phyloP scores from a whole-genome alignment of 106 monocot species.

The Vanilla planifolia region DNA sequence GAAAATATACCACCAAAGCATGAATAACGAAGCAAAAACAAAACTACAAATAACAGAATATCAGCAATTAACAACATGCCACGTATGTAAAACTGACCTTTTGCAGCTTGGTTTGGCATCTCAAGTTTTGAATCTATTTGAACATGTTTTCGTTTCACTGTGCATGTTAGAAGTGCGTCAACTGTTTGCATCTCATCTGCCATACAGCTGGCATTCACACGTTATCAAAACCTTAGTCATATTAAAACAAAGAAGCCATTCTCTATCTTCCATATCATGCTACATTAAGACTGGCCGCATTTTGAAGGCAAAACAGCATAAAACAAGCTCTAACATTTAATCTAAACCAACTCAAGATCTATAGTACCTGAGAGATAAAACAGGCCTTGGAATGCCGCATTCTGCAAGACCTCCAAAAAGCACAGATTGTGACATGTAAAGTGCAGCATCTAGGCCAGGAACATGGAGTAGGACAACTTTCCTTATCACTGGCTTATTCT shows the following conservation, averaged over 20 bases:
- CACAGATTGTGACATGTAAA: slow-evolving; percentile 68
- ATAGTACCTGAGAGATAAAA: slow-evolving; percentile 84
- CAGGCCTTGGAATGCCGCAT: slow-evolving; percentile 70
- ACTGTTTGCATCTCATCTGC: slow-evolving; percentile 86
- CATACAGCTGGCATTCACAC: slow-evolving; percentile 49
- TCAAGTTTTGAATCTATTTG: slow-evolving; percentile 15
- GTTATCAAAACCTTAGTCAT: background rate
- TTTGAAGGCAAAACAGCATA: background rate
- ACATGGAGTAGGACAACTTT: slow-evolving; percentile 85
- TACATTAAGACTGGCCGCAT: background rate
- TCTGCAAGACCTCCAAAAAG: slow-evolving; percentile 49
- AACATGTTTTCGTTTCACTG: slow-evolving; percentile 74
- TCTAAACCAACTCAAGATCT: background rate
- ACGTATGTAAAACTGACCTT: slow-evolving; percentile 32
- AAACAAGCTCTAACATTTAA: background rate
- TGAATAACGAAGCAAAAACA: too few relatives aligned
- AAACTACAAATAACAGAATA: too few relatives aligned
- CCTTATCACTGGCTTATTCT: slow-evolving; percentile 86
- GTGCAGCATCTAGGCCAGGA: slow-evolving; percentile 93
- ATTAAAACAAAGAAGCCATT: background rate
- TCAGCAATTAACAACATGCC: too few relatives aligned
- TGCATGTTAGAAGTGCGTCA: slow-evolving; percentile 81
- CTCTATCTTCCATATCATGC: background rate
- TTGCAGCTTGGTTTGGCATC: slow-evolving; percentile 15
- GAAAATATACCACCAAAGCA: too few relatives aligned